Evolutionary conservation across 2,329 filamentous ascomycete species (phyloP).

Genomic region (Trichoderma polysporum): DNA sequence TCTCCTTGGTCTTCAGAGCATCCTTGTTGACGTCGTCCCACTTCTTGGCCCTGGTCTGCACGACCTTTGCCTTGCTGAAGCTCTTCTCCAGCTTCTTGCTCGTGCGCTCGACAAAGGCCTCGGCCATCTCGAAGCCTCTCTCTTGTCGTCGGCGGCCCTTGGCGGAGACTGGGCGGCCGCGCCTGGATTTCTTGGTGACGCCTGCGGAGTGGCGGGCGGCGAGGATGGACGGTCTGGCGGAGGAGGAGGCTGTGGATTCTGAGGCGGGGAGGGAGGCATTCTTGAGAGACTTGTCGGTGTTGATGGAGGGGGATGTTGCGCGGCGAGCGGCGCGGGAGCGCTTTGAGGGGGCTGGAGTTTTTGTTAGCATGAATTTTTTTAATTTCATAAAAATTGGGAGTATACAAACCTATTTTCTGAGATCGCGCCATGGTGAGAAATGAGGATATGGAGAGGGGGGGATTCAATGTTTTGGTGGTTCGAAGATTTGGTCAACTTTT

Average conservation of each 20-base stretch:
- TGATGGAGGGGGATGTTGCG: slow-evolving; percentile 67
- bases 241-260: slow-evolving; percentile 29
- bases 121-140: slow-evolving; percentile 58
- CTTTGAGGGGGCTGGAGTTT: slow-evolving; percentile 55
- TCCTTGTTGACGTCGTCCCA: slow-evolving; percentile 60
- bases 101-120: slow-evolving; percentile 59
- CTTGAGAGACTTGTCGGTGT: slow-evolving; percentile 71
- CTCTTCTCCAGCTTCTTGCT: slow-evolving; percentile 56
- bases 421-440: neutral
- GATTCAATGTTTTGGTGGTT: neutral
- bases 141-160: slow-evolving; percentile 58
- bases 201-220: slow-evolving; percentile 66
- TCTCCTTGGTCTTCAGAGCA: slow-evolving; percentile 27
- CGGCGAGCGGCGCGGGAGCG: slow-evolving; percentile 75
- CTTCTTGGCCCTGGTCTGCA: slow-evolving; percentile 51
- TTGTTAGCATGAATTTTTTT: neutral
- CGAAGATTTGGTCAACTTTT: neutral
- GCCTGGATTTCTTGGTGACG: slow-evolving; percentile 65
- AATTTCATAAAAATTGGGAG: neutral
- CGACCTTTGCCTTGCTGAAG: slow-evolving; percentile 46
- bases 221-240: slow-evolving; percentile 63
- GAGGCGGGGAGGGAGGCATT: slow-evolving; percentile 52
- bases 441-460: neutral
- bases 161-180: slow-evolving; percentile 53
- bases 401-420: slow-evolving; percentile 4